Conservation (phyloP, 176 grass and related monocot species). For the Avena eriantha region DNA sequence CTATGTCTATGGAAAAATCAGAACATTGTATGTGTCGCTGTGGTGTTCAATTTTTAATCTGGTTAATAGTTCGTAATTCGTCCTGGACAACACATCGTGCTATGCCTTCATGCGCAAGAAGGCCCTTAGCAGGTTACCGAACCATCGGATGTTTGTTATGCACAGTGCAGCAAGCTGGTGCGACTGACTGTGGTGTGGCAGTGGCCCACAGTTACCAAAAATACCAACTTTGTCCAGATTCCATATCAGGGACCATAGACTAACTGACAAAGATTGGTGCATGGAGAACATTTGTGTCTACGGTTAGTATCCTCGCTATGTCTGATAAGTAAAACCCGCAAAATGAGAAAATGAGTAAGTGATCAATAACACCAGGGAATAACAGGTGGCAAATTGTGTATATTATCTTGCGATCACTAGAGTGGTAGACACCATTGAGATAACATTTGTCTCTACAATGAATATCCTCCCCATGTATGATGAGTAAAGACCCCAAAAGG, state of each 20-base stretch:
- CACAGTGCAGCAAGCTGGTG: not conserved
- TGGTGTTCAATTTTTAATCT: not conserved
- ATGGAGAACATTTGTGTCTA: not conserved
- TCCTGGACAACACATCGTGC: constrained; percentile 3
- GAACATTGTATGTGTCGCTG: not conserved
- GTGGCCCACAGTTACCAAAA: not conserved
- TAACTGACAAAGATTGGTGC: not conserved
- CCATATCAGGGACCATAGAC: not conserved
- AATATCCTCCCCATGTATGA: not conserved
- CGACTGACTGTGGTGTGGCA: not conserved
- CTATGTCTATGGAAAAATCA: not conserved
- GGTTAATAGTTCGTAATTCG: not conserved
- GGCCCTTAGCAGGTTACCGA: not conserved
- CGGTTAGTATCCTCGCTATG: not conserved
- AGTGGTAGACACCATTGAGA: not conserved
- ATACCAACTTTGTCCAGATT: not conserved
- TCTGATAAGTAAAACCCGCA: not conserved
- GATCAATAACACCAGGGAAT: not conserved
- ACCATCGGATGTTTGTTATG: not conserved
- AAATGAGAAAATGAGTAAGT: not conserved
- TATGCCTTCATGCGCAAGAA: not conserved
- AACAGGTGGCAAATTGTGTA: not conserved
- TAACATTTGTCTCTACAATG: not conserved
- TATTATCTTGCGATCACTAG: not conserved
- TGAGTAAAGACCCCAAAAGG: not conserved